Conservation (phyloP, 2,329 filamentous ascomycete species). For the Elsinoe fawcettii region DNA sequence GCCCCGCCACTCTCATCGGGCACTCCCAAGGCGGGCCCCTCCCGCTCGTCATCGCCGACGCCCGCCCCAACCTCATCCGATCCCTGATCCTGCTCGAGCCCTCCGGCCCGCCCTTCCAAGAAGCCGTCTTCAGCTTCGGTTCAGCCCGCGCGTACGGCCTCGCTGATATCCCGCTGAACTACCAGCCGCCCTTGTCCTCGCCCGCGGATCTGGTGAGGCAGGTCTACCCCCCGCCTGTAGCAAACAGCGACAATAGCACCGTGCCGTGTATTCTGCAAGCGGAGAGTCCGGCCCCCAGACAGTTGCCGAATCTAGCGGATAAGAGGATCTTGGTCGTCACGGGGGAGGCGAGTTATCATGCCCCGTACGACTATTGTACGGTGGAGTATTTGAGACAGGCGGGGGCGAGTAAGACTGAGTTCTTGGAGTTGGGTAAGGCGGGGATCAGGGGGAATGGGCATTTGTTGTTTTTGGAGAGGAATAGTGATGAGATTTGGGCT, state of each 20-base stretch:
- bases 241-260: constrained; percentile 23
- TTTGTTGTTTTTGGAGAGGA: constrained; percentile 48
- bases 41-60: constrained; percentile 44
- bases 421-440: constrained; percentile 38
- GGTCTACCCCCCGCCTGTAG: constrained; percentile 22
- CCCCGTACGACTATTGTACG: constrained; percentile 49
- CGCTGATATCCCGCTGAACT: constrained; percentile 28
- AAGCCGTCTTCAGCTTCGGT: constrained; percentile 18
- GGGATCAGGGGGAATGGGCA: constrained; percentile 49
- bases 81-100: constrained; percentile 48
- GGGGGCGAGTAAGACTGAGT: constrained; percentile 37
- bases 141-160: constrained; percentile 28
- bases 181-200: constrained; percentile 28
- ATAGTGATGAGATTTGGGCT: constrained; percentile 40
- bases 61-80: constrained; percentile 40
- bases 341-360: constrained; percentile 47
- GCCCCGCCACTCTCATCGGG: constrained; percentile 39
- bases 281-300: constrained; percentile 30
- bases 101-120: constrained; percentile 43
- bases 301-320: constrained; percentile 42
- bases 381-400: constrained; percentile 47
- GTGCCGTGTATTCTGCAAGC: constrained; percentile 34
- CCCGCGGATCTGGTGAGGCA: constrained; percentile 23
- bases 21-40: constrained; percentile 45
- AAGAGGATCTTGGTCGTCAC: constrained; percentile 47